Evolutionary conservation across 1,284 basidiomycete genomes (phyloP), one percentile per base, ranked within the genome.

Genomic region (Naganishia liquefaciens): DNA sequence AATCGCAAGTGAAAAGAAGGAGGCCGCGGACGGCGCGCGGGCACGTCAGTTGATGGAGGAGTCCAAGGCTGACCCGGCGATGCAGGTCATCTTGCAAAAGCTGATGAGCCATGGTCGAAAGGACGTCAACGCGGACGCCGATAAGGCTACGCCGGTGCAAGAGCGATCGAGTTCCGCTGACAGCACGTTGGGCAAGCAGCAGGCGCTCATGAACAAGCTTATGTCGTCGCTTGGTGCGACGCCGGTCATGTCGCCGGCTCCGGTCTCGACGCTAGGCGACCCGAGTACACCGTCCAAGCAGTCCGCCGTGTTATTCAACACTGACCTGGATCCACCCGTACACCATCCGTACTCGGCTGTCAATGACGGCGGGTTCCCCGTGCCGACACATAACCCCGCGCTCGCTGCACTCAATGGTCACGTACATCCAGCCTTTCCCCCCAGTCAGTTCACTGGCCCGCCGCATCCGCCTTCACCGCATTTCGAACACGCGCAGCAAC

Each of bases 1-100:
- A 3, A n/a, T 58, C 10, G 55, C 55, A n/a, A 58, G 55, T 30
- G 55, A 58, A 30, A 58, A 58, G 43, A 58, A 58, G 7, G 55
- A 58, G 44, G 55, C 46, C 13, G 47, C 47, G 23, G 44, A 58
- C 27, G 55, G 55, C 23, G 55, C 43, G 19, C 44, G 30, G 30
- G 25, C 37, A 28, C 15, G 55, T 21, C 55, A 58, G 44, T 2
- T 43, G 55, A 28, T 30, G 7, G 55, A 58, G 28, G 55, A 58
- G 2, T 21, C 21, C 21, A 44, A 21, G 30, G 55, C 55, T 27
- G 55, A 58, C 47, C 55, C 55, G 28, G 55, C 55, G 33, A 58
- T 58, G 55, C 55, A 58, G 55, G 43, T 13, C n/a, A 23, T 58
- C 5, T 37, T 58, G 43, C 28, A 46, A 11, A 58, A 49, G 44